Base-by-base conservation (phyloP, 139 green algal species). In the Pedinophyceae sp. region DNA sequence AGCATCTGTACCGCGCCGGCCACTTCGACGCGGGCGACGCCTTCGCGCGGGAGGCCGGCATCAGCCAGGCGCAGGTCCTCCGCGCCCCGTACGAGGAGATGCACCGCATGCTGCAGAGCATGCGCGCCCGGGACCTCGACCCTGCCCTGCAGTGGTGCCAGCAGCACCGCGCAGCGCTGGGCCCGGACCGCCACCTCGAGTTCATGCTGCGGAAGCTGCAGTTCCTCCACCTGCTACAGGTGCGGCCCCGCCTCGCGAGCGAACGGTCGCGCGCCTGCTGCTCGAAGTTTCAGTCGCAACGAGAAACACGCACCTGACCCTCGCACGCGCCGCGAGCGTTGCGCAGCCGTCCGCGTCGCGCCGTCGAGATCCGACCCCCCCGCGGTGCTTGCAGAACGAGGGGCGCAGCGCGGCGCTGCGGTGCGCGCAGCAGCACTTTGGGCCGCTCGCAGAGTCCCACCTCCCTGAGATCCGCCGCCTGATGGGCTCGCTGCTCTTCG, bases 1-100 rank as follows among this genome's bases (percentile, higher is more conserved):
- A 94, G 66, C 88, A 96, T 59, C 59, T 95, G 2, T 95, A 80
- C 61, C 73, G 86, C 3, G 71, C 89, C 49, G 89, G 87, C 1
- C 62, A 68, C 13, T 93, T 94, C 58, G 62, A 79, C 20, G 55
- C 94, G 19, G 88, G 72, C 4, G 77, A 94, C 34, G 27, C 30
- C 10, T 87, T 96, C 64, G 67, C 71, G 1, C 45, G 58, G 17
- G 89, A 96, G 54, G 83, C 89, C 3, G 64, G 64, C 0, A 52
- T 96, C 13, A 24, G 38, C 26, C 38, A 62, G 20, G 62, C 59
- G 0, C 58, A 71, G 2, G 54, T 50, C 2, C 58, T 93, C 16
- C 75, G 73, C 54, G 48, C 52, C 43, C 77, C 72, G 6, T 94
- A 85, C 59, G 41, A 62, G 1, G 68, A 65, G 22, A 83, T 97